Conservation (phyloP, 2,329 filamentous ascomycete genomes). For the Xylariaceae sp. region DNA sequence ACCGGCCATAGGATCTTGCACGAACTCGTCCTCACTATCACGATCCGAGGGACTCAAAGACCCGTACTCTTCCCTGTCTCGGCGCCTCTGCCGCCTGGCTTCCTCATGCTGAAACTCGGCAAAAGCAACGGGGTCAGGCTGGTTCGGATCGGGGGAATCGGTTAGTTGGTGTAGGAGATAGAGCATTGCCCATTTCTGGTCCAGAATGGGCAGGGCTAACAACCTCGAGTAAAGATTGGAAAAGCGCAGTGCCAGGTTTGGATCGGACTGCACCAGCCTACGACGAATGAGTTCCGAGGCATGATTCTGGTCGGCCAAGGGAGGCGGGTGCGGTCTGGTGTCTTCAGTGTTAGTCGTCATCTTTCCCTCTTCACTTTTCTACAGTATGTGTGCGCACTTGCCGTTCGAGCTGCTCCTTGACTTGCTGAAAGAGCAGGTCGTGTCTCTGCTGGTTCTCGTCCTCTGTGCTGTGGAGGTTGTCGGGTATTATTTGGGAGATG, state of each 20-base stretch:
- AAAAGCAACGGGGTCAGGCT: conserved; percentile 49
- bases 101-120: conserved; percentile 43
- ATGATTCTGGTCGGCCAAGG: conserved; percentile 81
- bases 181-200: conserved; percentile 96
- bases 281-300: conserved; percentile 91
- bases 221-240: conserved; percentile 90
- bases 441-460: conserved; percentile 72
- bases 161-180: conserved; percentile 87
- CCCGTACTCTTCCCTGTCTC: conserved; percentile 30
- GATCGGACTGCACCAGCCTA: conserved; percentile 80
- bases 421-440: conserved; percentile 63
- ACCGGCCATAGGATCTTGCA: conserved; percentile 26
- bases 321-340: conserved; percentile 56
- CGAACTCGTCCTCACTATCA: conserved; percentile 23
- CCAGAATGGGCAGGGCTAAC: conserved; percentile 87
- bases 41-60: conserved; percentile 37
- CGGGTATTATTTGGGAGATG: conserved; percentile 75
- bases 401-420: conserved; percentile 60
- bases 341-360: conserved; percentile 16
- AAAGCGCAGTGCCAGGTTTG: conserved; percentile 81
- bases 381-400: conserved; percentile 40
- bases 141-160: conserved; percentile 66
- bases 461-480: conserved; percentile 69
- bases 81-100: conserved; percentile 23
- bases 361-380: not conserved